Evolutionary conservation across 208 protist species (phyloP).

Genomic region (Crithidia acanthocephali): DNA sequence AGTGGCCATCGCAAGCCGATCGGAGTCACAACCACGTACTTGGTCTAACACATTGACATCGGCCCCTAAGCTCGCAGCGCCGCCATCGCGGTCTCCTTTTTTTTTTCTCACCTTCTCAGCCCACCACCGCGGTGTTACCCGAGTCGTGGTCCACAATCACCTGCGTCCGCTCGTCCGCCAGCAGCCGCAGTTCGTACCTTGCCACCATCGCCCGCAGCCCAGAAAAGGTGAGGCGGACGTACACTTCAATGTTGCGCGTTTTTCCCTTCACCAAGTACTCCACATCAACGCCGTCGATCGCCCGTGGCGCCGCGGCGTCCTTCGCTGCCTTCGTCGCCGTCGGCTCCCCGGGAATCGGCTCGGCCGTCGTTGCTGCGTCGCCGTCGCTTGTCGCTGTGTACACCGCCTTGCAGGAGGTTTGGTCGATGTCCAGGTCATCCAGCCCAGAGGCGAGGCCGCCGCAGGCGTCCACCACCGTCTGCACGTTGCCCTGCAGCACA

Average conservation of each 20-base stretch:
- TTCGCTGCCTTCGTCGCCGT: background rate
- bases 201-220: constrained; percentile 61
- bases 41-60: too few relatives aligned
- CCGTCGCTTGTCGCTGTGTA: constrained; percentile 5
- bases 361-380: background rate
- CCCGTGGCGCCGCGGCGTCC: constrained; percentile 8
- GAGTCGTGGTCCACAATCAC: constrained; percentile 68
- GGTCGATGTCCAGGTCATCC: constrained; percentile 27
- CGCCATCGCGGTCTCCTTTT: too few relatives aligned
- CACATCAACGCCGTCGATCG: constrained; percentile 64
- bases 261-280: constrained; percentile 56
- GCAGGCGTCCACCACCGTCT: constrained; percentile 42
- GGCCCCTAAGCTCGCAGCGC: too few relatives aligned
- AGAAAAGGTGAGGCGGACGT: constrained; percentile 62
- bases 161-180: constrained; percentile 64
- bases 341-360: constrained; percentile 16
- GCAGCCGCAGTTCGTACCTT: constrained; percentile 59
- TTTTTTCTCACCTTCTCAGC: constrained; percentile 4
- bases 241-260: constrained; percentile 58
- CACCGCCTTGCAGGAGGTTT: constrained; percentile 30
- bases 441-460: constrained; percentile 41
- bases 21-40: too few relatives aligned
- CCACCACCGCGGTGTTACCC: constrained; percentile 52
- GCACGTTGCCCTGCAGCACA: constrained; percentile 55
- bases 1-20: too few relatives aligned